Evolutionary conservation across 306 rosid species (phyloP), one percentile per base, ranked within the genome.

Genomic region (Mucuna pruriens): DNA sequence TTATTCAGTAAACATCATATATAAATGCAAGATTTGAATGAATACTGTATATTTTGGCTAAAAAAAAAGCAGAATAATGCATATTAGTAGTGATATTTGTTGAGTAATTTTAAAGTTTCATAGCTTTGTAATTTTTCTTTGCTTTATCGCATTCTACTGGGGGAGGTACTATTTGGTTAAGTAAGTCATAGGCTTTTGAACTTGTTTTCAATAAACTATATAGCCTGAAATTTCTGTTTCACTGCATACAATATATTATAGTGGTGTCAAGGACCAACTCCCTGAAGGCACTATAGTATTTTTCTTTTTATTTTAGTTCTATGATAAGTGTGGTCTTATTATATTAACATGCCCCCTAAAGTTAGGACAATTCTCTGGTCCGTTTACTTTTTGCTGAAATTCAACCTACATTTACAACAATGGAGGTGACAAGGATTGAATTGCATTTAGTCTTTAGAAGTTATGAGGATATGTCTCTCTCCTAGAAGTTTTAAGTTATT

Each of bases 71-170:
- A 23, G n/a, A 80, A 45, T 20, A 20, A 16, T 62, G 60, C 51
- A 75, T 66, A 73, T 78, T 66, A 51, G 58, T 46, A 55, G 42
- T 42, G 77, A 45, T 42, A 67, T 46, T 75, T 57, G 26, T 57
- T 48, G 19, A 76, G 71, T 20, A 23, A 58, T 58, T 75, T 54
- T 46, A 26, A 17, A 8, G 17, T 58, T 79, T 57, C 62, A 44
- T 42, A 42, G 25, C 71, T 70, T 68, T 16, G 46, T 67, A 7
- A 40, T 78, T 67, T 51, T 52, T 52, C 52, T 67, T 66, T 16
- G 10, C 67, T 75, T 39, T 49, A 23, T 51, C 7, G 40, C 57
- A 78, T 51, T 52, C 54, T 39, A 15, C 29, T 26, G 22, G 72
- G 25, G 4, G 31, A 62, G 33, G 60, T 38, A 74, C 78, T 74